phyloP scores from a whole-genome alignment of 2,329 filamentous ascomycete species.

The Sclerotinia subarctica region DNA sequence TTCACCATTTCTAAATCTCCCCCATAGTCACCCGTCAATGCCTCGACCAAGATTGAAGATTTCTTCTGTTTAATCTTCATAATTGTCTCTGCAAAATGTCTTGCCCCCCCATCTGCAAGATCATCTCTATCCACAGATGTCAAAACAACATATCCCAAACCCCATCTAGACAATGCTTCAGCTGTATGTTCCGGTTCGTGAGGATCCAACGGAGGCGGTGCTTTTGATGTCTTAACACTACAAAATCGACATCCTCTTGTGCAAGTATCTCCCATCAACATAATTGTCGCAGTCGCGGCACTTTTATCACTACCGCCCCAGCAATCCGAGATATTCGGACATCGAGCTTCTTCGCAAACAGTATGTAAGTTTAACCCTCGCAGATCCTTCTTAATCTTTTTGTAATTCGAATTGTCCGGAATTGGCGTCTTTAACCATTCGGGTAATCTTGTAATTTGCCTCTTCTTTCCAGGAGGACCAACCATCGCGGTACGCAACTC shows the following conservation, averaged over 20 bases:
- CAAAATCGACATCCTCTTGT: conserved; percentile 96
- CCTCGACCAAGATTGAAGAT: conserved; percentile 74
- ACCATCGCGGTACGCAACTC: conserved; percentile 60
- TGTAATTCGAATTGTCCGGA: conserved; percentile 79
- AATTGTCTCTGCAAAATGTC: conserved; percentile 91
- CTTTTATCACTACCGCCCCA: conserved; percentile 90
- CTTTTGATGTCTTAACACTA: conserved; percentile 84
- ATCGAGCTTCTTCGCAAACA: conserved; percentile 95
- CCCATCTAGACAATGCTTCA: conserved; percentile 89
- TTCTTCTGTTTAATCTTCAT: conserved; percentile 86
- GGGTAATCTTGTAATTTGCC: conserved; percentile 71
- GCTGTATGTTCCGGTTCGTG: conserved; percentile 97
- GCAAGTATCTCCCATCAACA: conserved; percentile 99
- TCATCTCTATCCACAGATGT: conserved; percentile 95
- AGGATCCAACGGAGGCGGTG: conserved; percentile 76
- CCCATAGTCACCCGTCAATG: conserved; percentile 80
- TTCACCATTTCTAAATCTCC: conserved; percentile 85
- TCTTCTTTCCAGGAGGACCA: conserved; percentile 59
- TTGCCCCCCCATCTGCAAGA: conserved; percentile 79
- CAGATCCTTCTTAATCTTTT: conserved; percentile 91
- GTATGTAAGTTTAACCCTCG: conserved; percentile 88
- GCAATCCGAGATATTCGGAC: conserved; percentile 96
- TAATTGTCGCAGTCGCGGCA: conserved; percentile 94
- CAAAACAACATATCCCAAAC: conserved; percentile 90
- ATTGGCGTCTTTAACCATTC: conserved; percentile 97